Evolutionary conservation across 495 filamentous ascomycete genomes (phyloP), one percentile per base, ranked within the genome.

Genomic region (Penicillium flavigenum): DNA sequence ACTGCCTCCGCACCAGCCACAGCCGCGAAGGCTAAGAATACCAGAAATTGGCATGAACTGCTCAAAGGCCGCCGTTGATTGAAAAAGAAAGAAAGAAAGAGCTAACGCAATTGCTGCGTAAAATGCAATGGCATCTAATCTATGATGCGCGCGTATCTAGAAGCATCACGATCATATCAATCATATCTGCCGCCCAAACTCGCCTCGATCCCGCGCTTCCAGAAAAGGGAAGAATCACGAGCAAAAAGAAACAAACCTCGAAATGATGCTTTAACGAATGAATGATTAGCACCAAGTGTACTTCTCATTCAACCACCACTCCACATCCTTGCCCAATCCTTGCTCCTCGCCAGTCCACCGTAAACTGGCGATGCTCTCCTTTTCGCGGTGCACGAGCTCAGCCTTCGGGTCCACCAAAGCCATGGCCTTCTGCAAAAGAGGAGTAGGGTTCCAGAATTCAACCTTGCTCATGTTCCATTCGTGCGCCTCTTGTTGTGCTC

Each of bases 291-390:
- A 96, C 93, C 93, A 98, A 19, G 83, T 88, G 75, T 86, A 97
- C 79, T 95, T 96, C 81, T 98, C 92, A 66, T 95, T 96, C 58
- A 79, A 81, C 51, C 91, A 71, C 94, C 94, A 98, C 47, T 91
- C 87, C 41, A 96, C 76, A 22, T 86, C 77, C 38, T 78, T 73
- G 16, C 70, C 70, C 7, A 82, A 74, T 29, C 72, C 74, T 45
- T 74, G 59, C 55, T 78, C 66, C 14, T 72, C 71, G 9, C 80
- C 84, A 53, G 81, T 83, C 87, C 88, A 89, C 59, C 76, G 80
- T 63, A 89, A 67, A 66, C 83, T 82, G 26, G 81, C 64, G 63
- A 90, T 87, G 51, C 83, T 88, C 49, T 81, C 79, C 62, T 77
- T 76, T 56, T 88, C 82, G 34, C 87, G 79, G 39, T 87, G 75